phyloP scores from a whole-genome alignment of 192 early-diverging fungal species.

The Kickxella alabastrina region DNA sequence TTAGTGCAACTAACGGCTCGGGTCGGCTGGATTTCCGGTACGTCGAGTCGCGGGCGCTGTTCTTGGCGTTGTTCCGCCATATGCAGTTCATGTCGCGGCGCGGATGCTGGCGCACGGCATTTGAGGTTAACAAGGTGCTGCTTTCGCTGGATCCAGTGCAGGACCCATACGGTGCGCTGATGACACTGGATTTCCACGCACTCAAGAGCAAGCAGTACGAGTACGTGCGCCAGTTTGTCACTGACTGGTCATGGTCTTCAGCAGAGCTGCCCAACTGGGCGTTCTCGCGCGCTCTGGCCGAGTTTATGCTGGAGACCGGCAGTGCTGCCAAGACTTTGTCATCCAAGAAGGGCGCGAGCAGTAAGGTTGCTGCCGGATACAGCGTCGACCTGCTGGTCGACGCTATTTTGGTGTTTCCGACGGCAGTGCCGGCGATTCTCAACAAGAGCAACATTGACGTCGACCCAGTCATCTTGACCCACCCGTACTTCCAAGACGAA shows the following conservation, averaged over 20 bases:
- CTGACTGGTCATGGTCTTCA: conserved; percentile 42
- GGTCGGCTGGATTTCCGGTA: conserved; percentile 66
- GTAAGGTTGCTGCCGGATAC: background rate
- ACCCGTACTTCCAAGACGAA: conserved; percentile 54
- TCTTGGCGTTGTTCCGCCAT: conserved; percentile 78
- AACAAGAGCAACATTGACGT: conserved; percentile 61
- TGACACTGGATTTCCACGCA: conserved; percentile 84
- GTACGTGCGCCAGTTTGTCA: conserved; percentile 54
- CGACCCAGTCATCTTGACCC: conserved; percentile 53
- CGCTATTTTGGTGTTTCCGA: conserved; percentile 74
- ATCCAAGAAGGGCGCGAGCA: conserved; percentile 6
- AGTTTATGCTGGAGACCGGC: conserved; percentile 66
- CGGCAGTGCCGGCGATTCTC: conserved; percentile 57
- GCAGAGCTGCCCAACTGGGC: conserved; percentile 64
- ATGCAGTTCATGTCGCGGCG: conserved; percentile 79
- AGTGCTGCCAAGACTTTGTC: background rate
- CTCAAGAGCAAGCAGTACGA: conserved; percentile 70
- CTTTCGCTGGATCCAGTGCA: conserved; percentile 65
- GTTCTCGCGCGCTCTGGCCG: conserved; percentile 71
- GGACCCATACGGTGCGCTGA: conserved; percentile 72
- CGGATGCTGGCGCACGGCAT: conserved; percentile 91
- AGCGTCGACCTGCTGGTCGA: conserved; percentile 55
- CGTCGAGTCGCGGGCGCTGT: conserved; percentile 80
- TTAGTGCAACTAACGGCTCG: conserved; percentile 63
- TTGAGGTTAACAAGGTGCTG: conserved; percentile 83